phyloP scores from a whole-genome alignment of 75 land plant genomes.

The Chamaecyparis obtusa region DNA sequence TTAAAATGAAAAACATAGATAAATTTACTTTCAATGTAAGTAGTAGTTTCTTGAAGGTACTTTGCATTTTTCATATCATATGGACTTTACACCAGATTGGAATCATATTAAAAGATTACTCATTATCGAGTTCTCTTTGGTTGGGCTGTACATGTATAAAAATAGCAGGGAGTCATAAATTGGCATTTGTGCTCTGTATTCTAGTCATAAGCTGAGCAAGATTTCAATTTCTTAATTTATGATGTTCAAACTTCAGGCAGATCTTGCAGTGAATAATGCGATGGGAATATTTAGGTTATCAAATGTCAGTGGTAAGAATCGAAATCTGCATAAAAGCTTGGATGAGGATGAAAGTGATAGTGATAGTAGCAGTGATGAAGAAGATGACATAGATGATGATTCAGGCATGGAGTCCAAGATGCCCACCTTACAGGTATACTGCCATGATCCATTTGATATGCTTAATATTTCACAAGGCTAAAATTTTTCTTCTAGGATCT shows the following conservation, averaged over 20 bases:
- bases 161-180: background rate
- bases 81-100: background rate
- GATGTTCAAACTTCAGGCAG: constrained; percentile 61
- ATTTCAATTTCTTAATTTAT: background rate
- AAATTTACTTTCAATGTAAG: background rate
- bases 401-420: constrained; percentile 24
- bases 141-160: background rate
- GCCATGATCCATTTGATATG: background rate
- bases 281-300: constrained; percentile 74
- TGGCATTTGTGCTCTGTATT: background rate
- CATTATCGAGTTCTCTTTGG: background rate
- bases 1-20: background rate
- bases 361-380: constrained; percentile 65
- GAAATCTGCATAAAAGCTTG: constrained; percentile 36
- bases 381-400: constrained; percentile 64
- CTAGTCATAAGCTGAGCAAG: background rate
- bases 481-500: background rate
- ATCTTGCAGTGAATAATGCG: constrained; percentile 63
- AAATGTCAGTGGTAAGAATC: constrained; percentile 73
- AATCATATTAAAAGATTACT: background rate
- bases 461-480: background rate
- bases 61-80: background rate
- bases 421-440: constrained; percentile 63
- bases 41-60: background rate
- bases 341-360: constrained; percentile 44